These are phyloP conservation scores for Stromatinia cepivora DNA, from an alignment of 2,329 filamentous ascomycete species.

Conservation along the genomic window DNA sequence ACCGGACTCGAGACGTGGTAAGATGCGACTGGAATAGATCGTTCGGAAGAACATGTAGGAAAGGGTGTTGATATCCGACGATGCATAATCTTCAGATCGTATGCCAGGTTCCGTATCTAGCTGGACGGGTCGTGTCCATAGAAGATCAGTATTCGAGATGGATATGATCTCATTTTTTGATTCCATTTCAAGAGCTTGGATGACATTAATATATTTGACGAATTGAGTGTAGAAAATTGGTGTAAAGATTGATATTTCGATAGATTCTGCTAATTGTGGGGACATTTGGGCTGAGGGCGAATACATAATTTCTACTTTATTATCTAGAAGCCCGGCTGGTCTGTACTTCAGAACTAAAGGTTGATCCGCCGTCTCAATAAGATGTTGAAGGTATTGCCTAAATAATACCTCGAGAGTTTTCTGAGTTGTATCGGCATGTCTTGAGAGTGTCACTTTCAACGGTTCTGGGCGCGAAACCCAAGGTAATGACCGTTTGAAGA, in stretches of 20 bases:
- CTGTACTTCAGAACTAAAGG: slow-evolving; percentile 55
- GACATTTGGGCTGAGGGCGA: slow-evolving; percentile 39
- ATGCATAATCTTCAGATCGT: not conserved
- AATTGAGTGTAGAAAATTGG: slow-evolving; percentile 69
- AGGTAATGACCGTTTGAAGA: slow-evolving; percentile 56
- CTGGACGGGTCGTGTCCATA: not conserved
- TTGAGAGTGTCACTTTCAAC: slow-evolving; percentile 54
- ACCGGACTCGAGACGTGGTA: not conserved
- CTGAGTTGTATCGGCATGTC: slow-evolving; percentile 54
- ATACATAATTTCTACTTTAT: slow-evolving; percentile 44
- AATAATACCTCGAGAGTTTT: slow-evolving; percentile 49
- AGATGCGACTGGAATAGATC: not conserved
- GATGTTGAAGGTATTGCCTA: slow-evolving; percentile 48
- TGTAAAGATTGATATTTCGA: slow-evolving; percentile 61
- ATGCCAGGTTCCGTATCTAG: too few species aligned
- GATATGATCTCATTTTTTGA: slow-evolving; percentile 15
- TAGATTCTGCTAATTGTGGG: slow-evolving; percentile 32
- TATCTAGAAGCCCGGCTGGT: slow-evolving; percentile 49
- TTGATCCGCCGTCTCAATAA: slow-evolving; percentile 50
- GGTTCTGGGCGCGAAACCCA: slow-evolving; percentile 68
- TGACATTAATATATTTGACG: slow-evolving; percentile 52
- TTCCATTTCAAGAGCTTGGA: slow-evolving; percentile 1
- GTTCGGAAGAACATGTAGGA: not conserved
- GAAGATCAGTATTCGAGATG: not conserved
- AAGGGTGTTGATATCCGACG: not conserved